Evolutionary conservation across 2,329 filamentous ascomycete species (phyloP), one percentile per base, ranked within the genome.

Genomic region (Fusarium sp.): DNA sequence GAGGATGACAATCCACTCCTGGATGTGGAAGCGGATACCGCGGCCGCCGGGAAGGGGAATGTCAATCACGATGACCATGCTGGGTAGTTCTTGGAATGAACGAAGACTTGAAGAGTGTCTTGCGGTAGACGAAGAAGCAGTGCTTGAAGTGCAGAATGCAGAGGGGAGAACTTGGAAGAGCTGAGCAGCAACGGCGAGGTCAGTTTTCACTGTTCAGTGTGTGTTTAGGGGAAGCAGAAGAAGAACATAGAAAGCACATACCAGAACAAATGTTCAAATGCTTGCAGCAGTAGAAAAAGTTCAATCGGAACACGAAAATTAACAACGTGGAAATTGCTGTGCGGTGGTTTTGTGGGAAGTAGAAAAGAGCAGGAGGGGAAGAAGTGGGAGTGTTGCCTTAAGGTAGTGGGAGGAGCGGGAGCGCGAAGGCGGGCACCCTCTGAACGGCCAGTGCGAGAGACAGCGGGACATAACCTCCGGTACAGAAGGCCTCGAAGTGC

Each of bases 191-290:
- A 41, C 20, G 22, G 36, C 38, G 15, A n/a, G 6, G 50, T 74
- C 30, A 64, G 47, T 35, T 41, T 32, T 41, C 15, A 42, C 45
- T 51, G 62, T 66, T 54, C 50, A 20, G 5, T 55, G 6, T 36
- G 45, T 36, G 50, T 58, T 74, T 36, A 35, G 58, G 53, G 54
- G 61, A 30, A 48, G n/a, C 24, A 24, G 61, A 42, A 14, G 39
- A 50, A 51, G 39, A 47, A 50, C 32, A 47, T 48, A 15, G 24
- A 8, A 12, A 38, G 35, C 11, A 74, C 71, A 56, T 39, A 68
- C 71, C 55, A 39, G 38, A 41, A 47, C 38, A 54, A 30, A 44
- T 60, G 56, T 69, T 69, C 55, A 55, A 47, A 38, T 6, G 20
- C 30, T 51, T 51, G 1, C 48, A 35, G 22, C n/a, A 6, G 28